A percentile compares a stretch with the other conserved stretches of the same genome.
Conservation (phyloP, 148 eudicot genomes). For the Nepenthes mirabilis region DNA sequence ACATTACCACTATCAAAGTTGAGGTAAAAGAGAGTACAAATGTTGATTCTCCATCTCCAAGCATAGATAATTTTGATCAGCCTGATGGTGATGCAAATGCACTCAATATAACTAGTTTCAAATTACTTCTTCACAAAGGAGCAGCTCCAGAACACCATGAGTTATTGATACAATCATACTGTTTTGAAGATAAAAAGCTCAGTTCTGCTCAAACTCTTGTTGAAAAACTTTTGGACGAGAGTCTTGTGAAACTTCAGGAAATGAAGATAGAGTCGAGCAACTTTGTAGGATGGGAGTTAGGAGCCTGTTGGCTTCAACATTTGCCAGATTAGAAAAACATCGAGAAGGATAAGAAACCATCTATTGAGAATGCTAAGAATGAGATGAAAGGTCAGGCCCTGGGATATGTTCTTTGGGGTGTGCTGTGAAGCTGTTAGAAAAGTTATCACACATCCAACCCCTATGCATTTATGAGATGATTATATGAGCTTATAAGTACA, state of each 20-base stretch:
- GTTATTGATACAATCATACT: conserved; percentile 17
- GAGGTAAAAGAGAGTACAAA: conserved; percentile 35
- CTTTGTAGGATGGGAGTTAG: conserved; percentile 93
- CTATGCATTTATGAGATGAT: conserved; percentile 98
- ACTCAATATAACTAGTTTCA: conserved; percentile 94
- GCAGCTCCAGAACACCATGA: conserved; percentile 37
- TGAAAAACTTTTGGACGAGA: conserved; percentile 53
- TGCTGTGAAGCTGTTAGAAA: conserved; percentile 76
- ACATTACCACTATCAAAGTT: conserved; percentile 69
- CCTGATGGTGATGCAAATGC: conserved; percentile 97
- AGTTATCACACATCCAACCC: conserved; percentile 94
- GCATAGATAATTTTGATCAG: too few species aligned
- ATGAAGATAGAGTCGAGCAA: conserved; percentile 42
- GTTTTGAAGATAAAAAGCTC: conserved; percentile 34
- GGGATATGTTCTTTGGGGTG: conserved; percentile 13
- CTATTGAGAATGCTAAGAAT: conserved; percentile 34
- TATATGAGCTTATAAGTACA: conserved; percentile 74
- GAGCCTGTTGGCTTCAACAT: conserved; percentile 99
- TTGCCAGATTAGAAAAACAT: conserved; percentile 80
- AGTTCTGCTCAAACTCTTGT: conserved; percentile 48
- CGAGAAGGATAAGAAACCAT: conserved; percentile 51
- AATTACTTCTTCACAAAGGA: conserved; percentile 78
- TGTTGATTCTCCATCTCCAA: conserved; percentile 19
- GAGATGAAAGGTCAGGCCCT: conserved; percentile 92
- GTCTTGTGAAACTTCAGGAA: conserved; percentile 65